Evolutionary conservation across 192 early-diverging fungal genomes (phyloP).

Genomic region (Backusella australiensis): DNA sequence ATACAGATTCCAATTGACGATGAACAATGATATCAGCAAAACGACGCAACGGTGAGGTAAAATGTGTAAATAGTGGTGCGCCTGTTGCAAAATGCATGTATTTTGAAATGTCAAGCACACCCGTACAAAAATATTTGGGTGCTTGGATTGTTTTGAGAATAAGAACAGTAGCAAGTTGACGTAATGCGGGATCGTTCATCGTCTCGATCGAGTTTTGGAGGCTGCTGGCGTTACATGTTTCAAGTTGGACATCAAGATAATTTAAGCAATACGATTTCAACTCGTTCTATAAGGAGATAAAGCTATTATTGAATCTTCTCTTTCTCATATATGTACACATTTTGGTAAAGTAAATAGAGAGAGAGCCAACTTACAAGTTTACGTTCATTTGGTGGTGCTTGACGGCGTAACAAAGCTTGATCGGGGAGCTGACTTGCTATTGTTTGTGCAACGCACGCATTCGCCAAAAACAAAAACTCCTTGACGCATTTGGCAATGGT

Average conservation of each 20-base stretch:
- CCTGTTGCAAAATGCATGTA: conserved; percentile 93
- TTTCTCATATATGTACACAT: neutral
- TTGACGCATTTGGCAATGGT: neutral
- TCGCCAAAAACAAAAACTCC: conserved; percentile 59
- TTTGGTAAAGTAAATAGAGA: neutral
- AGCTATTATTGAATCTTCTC: neutral
- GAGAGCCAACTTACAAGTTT: neutral
- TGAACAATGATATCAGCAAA: conserved; percentile 98
- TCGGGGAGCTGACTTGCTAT: conserved; percentile 89
- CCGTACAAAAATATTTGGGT: conserved; percentile 97
- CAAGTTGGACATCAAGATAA: conserved; percentile 70
- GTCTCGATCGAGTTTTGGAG: conserved; percentile 58
- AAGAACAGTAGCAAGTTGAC: conserved; percentile 73
- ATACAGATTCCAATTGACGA: conserved; percentile 73
- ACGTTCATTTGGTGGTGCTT: conserved; percentile 32
- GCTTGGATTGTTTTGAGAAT: conserved; percentile 92
- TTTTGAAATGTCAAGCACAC: conserved; percentile 68
- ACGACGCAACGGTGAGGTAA: conserved; percentile 95
- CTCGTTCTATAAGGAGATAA: conserved; percentile 13
- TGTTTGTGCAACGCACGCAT: conserved; percentile 91
- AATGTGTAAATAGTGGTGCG: conserved; percentile 92
- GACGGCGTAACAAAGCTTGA: conserved; percentile 86
- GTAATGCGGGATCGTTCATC: conserved; percentile 54
- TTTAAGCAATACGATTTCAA: neutral
- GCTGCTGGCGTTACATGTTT: conserved; percentile 57